Base-by-base conservation (phyloP, 352 stramenopile genomes). In the Globisporangium sylvaticum region DNA sequence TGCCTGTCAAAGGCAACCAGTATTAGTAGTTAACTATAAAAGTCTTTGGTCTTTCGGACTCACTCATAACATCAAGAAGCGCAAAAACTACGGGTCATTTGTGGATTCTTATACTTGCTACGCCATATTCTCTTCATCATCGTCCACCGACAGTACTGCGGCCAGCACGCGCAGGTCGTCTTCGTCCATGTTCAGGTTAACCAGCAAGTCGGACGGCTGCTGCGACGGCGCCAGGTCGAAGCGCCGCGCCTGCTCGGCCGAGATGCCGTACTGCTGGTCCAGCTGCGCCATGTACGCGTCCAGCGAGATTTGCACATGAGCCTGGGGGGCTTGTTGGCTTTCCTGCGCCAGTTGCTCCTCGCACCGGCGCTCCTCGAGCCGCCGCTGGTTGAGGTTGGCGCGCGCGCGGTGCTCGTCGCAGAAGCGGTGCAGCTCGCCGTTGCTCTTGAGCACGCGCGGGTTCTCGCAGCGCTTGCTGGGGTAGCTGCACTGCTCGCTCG, bases 341-440 rank as follows among this genome's bases (percentile, higher is more conserved):
- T n/a, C n/a, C n/a, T 54, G 48, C 10, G 60, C 22, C 20, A 18
- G 12, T 29, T 57, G 50, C 50, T 57, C 24, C 24, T 57, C 50
- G 24, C 24, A 2, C 0, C 78, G 74, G 50, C 79, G 66, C 14
- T 73, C 69, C 64, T 91, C 76, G 12, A 86, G 75, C 6, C 74
- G 75, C 22, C 82, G 82, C 71, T 92, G 84, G 76, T 91, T 89
- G 59, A 77, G 74, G 67, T 90, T 91, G 56, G 81, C 79, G 61
- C 88, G 84, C n/a, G 74, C 65, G 34, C 83, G 80, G 62, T 91
- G 83, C 56, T 80, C 69, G 24, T 88, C 72, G 62, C 83, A 91
- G 22, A 91, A 68, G 32, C 81, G 83, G 63, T 91, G 83, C 53
- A 73, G 72, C 31, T 85, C 65, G 12, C 78, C 76, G 57, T 81